A percentile compares a stretch with the other conserved stretches of the same genome.
Conservation (phyloP, 1,139 yeast species). For the Suhomyces bokatorum region DNA sequence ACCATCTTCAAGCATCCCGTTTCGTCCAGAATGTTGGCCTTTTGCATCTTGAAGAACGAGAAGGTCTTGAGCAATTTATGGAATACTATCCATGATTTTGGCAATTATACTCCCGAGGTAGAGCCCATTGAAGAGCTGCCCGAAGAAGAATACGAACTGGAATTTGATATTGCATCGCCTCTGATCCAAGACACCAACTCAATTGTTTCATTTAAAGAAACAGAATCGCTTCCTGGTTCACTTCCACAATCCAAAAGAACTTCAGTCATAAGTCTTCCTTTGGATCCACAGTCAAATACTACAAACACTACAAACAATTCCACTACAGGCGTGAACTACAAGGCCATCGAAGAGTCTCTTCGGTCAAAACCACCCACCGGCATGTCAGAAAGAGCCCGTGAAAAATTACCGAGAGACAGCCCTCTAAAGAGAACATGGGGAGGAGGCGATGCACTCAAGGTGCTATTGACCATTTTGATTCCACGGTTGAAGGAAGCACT, state of each 20-base stretch:
- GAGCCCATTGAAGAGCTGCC: not conserved
- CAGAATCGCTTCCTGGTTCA: conserved; percentile 1
- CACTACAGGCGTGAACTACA: conserved; percentile 12
- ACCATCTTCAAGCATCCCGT: conserved; percentile 49
- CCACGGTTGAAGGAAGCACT: conserved; percentile 39
- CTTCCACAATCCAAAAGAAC: conserved; percentile 1
- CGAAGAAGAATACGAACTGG: conserved; percentile 11
- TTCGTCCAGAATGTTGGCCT: conserved; percentile 56
- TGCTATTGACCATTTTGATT: conserved; percentile 45
- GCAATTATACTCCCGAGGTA: not conserved
- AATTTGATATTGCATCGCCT: conserved; percentile 1
- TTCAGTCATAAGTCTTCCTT: not conserved
- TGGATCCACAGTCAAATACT: not conserved
- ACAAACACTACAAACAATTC: no score
- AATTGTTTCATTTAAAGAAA: conserved; percentile 3
- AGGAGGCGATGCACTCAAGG: conserved; percentile 52
- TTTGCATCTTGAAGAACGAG: conserved; percentile 52
- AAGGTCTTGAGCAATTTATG: conserved; percentile 35
- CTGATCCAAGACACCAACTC: conserved; percentile 4
- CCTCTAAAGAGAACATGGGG: conserved; percentile 59
- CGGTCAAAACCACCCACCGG: conserved; percentile 57
- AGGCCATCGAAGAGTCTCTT: conserved; percentile 32
- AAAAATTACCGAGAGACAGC: conserved; percentile 55
- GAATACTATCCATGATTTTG: conserved; percentile 32
- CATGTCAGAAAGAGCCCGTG: conserved; percentile 58